Conservation (phyloP, 768 basidiomycete genomes). For the Agaricus subrufescens region DNA sequence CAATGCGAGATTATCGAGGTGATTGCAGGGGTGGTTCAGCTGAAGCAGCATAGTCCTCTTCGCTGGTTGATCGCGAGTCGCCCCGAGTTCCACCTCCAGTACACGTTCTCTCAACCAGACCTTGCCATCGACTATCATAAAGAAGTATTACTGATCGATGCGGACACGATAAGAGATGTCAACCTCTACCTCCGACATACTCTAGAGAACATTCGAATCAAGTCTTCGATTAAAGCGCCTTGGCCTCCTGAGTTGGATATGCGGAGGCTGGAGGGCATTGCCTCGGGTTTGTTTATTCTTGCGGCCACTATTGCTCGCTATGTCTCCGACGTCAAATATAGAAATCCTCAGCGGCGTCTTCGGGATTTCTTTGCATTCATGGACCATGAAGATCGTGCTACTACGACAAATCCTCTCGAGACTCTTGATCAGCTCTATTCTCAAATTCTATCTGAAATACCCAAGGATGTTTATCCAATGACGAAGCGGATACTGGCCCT, state of each 20-base stretch:
- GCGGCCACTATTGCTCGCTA: not conserved
- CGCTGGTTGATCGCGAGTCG: too few species aligned
- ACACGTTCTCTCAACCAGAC: too few species aligned
- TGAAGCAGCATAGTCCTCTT: too few species aligned
- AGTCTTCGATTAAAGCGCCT: too few species aligned
- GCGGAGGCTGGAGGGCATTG: not conserved
- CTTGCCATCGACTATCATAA: too few species aligned
- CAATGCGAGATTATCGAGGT: conserved; percentile 1
- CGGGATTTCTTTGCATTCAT: not conserved
- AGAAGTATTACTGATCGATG: too few species aligned
- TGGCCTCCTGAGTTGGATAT: not conserved
- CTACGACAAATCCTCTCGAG: not conserved
- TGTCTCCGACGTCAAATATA: not conserved
- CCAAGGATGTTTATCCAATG: not conserved
- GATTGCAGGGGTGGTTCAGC: too few species aligned
- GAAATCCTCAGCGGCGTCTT: not conserved
- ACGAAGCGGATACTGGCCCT: not conserved
- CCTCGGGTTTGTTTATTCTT: not conserved
- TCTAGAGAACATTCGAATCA: too few species aligned
- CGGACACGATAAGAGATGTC: too few species aligned
- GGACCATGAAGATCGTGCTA: not conserved
- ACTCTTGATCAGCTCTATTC: conserved; percentile 3
- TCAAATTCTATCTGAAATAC: not conserved
- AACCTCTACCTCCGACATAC: too few species aligned
- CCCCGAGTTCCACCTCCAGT: too few species aligned